These are phyloP conservation scores for Solanum aculeatissimum DNA, from an alignment of 305 asterid genomes.

Conservation along the genomic window DNA sequence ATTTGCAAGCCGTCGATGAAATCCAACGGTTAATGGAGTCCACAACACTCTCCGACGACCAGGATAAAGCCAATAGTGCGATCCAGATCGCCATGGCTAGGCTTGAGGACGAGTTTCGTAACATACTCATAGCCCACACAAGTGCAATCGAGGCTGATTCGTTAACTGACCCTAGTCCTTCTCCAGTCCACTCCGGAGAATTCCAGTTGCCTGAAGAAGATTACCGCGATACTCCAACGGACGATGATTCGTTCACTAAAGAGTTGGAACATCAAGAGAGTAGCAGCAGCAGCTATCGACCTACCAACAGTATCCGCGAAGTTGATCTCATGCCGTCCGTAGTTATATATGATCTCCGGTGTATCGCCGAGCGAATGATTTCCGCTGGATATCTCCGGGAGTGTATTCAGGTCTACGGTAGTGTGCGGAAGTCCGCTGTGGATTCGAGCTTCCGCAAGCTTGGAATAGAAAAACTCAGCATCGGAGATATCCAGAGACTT, in stretches of 20 bases:
- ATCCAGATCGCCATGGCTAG: slow-evolving; percentile 96
- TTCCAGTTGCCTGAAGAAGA: background rate
- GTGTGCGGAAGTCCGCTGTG: slow-evolving; percentile 51
- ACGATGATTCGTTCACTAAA: background rate
- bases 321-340: slow-evolving; percentile 50
- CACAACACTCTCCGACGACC: slow-evolving; percentile 12
- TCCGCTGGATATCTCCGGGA: slow-evolving; percentile 41
- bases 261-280: slow-evolving; percentile 49
- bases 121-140: slow-evolving; percentile 48
- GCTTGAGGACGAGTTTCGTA: slow-evolving; percentile 85
- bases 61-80: slow-evolving; percentile 15
- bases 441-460: slow-evolving; percentile 40
- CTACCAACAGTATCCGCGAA: slow-evolving; percentile 41
- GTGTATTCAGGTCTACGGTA: slow-evolving; percentile 59
- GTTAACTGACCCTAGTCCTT: slow-evolving; percentile 7
- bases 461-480: slow-evolving; percentile 50
- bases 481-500: slow-evolving; percentile 58
- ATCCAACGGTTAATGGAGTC: slow-evolving; percentile 41
- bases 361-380: slow-evolving; percentile 55
- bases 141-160: slow-evolving; percentile 43
- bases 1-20: slow-evolving; percentile 77
- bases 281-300: slow-evolving; percentile 32
- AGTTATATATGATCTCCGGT: slow-evolving; percentile 44
- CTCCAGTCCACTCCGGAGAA: background rate
- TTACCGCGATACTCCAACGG: background rate